A percentile compares a stretch with the other conserved stretches of the same genome.
phyloP scores from a whole-genome alignment of 2,329 filamentous ascomycete species.

The Ceratocystis destructans region DNA sequence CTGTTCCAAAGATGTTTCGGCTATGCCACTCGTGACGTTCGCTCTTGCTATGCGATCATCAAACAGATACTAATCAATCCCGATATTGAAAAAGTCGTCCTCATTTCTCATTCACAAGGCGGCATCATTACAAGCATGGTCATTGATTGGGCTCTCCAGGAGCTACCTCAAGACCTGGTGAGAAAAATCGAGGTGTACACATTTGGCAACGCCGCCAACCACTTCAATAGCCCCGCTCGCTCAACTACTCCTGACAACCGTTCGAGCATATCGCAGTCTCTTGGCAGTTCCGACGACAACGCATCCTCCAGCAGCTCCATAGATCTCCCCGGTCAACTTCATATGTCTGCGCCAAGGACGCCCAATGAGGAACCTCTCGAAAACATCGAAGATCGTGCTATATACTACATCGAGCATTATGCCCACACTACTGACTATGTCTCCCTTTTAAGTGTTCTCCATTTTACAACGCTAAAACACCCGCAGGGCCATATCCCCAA shows the following conservation, averaged over 20 bases:
- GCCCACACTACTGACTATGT: slow-evolving; percentile 63
- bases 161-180: slow-evolving; percentile 51
- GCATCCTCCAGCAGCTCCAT: not conserved
- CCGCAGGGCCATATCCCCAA: slow-evolving; percentile 37
- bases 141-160: slow-evolving; percentile 62
- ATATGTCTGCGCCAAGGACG: not conserved
- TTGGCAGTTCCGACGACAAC: not conserved
- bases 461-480: slow-evolving; percentile 42
- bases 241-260: not conserved
- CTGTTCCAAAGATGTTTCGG: slow-evolving; percentile 61
- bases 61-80: slow-evolving; percentile 50
- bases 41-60: slow-evolving; percentile 46
- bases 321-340: not conserved
- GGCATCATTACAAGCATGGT: slow-evolving; percentile 60
- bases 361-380: not conserved
- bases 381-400: slow-evolving; percentile 31
- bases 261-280: not conserved
- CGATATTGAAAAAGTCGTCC: slow-evolving; percentile 51
- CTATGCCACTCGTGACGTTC: slow-evolving; percentile 56
- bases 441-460: slow-evolving; percentile 57
- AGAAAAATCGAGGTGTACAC: slow-evolving; percentile 63
- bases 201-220: slow-evolving; percentile 65
- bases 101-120: slow-evolving; percentile 66
- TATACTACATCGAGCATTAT: slow-evolving; percentile 68
- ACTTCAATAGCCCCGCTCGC: slow-evolving; percentile 60